phyloP scores from a whole-genome alignment of 495 filamentous ascomycete species.

The Xylaria flabelliformis region DNA sequence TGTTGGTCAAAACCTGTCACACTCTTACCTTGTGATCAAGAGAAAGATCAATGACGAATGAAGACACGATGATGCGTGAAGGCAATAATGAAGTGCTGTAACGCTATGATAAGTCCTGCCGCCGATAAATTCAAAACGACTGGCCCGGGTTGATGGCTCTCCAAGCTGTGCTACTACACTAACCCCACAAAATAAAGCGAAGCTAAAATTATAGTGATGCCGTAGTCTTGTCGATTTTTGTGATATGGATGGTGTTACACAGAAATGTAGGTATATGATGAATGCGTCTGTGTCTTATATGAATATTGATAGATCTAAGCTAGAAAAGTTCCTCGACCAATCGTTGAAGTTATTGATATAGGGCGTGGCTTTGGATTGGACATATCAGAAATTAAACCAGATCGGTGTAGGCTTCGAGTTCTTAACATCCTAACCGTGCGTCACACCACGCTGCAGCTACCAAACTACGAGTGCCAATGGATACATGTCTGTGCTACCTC shows the following conservation, averaged over 20 bases:
- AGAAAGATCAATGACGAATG: neutral
- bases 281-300: neutral
- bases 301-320: neutral
- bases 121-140: neutral
- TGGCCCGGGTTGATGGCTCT: slow-evolving; percentile 5
- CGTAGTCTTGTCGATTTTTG: neutral
- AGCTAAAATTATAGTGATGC: neutral
- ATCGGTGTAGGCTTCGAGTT: neutral
- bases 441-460: slow-evolving; percentile 1
- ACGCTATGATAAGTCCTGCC: slow-evolving; percentile 10
- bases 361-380: neutral
- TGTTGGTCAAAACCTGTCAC: neutral
- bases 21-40: neutral
- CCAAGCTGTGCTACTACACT: neutral
- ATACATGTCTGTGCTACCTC: no score
- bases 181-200: neutral
- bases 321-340: slow-evolving; percentile 1
- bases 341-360: neutral
- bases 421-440: neutral
- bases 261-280: neutral
- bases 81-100: neutral
- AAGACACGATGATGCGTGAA: neutral
- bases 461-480: neutral
- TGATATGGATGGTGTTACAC: slow-evolving; percentile 2
- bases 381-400: neutral